These are phyloP conservation scores for Solanum etuberosum DNA, from an alignment of 257 asterid species.

Conservation along the genomic window DNA sequence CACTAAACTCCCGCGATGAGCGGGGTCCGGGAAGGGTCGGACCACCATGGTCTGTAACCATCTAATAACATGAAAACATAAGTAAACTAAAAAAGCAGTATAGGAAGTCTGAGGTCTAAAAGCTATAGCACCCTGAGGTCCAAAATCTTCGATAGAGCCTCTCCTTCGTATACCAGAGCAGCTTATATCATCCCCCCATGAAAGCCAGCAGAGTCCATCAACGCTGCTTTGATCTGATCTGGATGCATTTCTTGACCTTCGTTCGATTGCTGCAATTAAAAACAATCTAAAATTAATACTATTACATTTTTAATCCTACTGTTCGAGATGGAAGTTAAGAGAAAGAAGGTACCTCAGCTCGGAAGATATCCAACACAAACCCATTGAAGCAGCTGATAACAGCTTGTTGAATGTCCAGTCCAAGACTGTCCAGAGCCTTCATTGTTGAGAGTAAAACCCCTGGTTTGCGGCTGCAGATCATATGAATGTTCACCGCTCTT, in stretches of 20 bases:
- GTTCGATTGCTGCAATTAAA: constrained; percentile 56
- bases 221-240: constrained; percentile 70
- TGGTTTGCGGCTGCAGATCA: constrained; percentile 52
- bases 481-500: constrained; percentile 58
- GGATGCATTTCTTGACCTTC: constrained; percentile 72
- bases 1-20: background rate
- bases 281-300: background rate
- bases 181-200: constrained; percentile 57
- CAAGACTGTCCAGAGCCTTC: constrained; percentile 57
- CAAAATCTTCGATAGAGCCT: background rate
- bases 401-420: constrained; percentile 63
- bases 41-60: background rate
- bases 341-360: constrained; percentile 46
- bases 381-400: constrained; percentile 74
- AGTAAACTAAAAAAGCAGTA: background rate
- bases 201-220: constrained; percentile 77
- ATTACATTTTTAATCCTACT: background rate
- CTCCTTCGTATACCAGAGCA: background rate
- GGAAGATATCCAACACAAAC: constrained; percentile 54
- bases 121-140: background rate
- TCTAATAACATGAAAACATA: background rate
- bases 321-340: background rate
- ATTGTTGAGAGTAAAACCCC: constrained; percentile 50
- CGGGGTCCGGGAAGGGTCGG: background rate
- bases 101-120: background rate